Evolutionary conservation across 805 yeast species (phyloP).

Genomic region (Lachancea quebecensis): DNA sequence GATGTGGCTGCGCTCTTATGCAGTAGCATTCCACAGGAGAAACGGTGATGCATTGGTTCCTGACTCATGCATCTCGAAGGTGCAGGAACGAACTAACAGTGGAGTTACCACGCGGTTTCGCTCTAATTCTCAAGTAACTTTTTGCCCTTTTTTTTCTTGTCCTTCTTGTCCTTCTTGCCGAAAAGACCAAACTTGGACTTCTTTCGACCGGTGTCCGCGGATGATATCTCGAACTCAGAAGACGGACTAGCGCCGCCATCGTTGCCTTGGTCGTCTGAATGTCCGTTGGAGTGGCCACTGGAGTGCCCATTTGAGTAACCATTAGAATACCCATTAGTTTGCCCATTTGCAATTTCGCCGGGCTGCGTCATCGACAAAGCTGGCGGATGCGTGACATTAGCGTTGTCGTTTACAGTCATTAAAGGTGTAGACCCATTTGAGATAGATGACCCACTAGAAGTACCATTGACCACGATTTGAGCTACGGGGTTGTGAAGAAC

Average conservation of each 20-base stretch:
- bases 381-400: slow-evolving; percentile 10
- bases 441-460: slow-evolving; percentile 1
- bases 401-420: slow-evolving; percentile 2
- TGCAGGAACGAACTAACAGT: too few relatives aligned
- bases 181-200: slow-evolving; percentile 28
- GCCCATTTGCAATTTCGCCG: too few relatives aligned
- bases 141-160: slow-evolving; percentile 11
- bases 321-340: background rate
- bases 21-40: background rate
- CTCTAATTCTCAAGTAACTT: slow-evolving; percentile 2
- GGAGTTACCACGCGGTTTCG: too few relatives aligned
- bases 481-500: slow-evolving; percentile 19
- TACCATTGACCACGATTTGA: slow-evolving; percentile 1
- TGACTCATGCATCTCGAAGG: slow-evolving; percentile 1
- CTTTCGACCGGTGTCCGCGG: slow-evolving; percentile 10
- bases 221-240: background rate
- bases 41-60: slow-evolving; percentile 1
- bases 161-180: slow-evolving; percentile 21
- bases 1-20: background rate
- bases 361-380: slow-evolving; percentile 8
- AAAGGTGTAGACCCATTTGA: slow-evolving; percentile 11
- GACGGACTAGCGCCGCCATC: slow-evolving; percentile 4
- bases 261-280: background rate
- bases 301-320: background rate
- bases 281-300: background rate